Conservation (phyloP, 805 yeast species). For the Starmerella apicola region DNA sequence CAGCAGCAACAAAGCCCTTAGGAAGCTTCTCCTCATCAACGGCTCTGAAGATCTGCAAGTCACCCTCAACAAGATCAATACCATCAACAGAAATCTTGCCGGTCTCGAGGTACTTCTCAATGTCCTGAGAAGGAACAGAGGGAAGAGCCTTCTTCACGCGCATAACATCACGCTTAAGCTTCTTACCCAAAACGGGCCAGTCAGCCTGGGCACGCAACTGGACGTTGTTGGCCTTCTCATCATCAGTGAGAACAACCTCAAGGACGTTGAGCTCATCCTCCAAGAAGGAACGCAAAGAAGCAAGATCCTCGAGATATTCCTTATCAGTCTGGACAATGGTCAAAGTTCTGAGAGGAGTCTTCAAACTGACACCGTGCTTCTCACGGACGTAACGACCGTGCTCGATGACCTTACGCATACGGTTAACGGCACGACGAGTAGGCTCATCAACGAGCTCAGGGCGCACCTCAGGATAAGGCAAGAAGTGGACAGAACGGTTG, state of each 20-base stretch:
- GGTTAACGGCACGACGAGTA: conserved; percentile 75
- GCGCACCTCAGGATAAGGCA: conserved; percentile 77
- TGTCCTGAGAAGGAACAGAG: conserved; percentile 63
- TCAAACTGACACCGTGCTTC: conserved; percentile 82
- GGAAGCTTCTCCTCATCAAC: conserved; percentile 48
- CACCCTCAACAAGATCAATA: conserved; percentile 75
- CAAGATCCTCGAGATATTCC: conserved; percentile 62
- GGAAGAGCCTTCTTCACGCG: conserved; percentile 93
- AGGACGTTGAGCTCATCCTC: conserved; percentile 87
- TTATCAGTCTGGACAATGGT: conserved; percentile 74
- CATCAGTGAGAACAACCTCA: conserved; percentile 73
- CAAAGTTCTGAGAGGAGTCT: conserved; percentile 83
- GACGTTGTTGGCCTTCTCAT: conserved; percentile 84
- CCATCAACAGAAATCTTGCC: conserved; percentile 82
- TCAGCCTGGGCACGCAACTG: conserved; percentile 92
- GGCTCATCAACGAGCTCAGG: conserved; percentile 66
- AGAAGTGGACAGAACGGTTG: conserved; percentile 81
- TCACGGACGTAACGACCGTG: conserved; percentile 95
- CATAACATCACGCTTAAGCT: conserved; percentile 85
- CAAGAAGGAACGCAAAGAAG: conserved; percentile 64
- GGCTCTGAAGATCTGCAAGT: conserved; percentile 80
- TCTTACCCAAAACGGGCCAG: conserved; percentile 98
- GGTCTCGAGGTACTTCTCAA: conserved; percentile 54
- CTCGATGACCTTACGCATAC: conserved; percentile 96
- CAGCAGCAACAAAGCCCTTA: conserved; percentile 73